These are phyloP conservation scores for Teratosphaeriaceae sp. DNA, from an alignment of 2,329 filamentous ascomycete species.

Conservation along the genomic window DNA sequence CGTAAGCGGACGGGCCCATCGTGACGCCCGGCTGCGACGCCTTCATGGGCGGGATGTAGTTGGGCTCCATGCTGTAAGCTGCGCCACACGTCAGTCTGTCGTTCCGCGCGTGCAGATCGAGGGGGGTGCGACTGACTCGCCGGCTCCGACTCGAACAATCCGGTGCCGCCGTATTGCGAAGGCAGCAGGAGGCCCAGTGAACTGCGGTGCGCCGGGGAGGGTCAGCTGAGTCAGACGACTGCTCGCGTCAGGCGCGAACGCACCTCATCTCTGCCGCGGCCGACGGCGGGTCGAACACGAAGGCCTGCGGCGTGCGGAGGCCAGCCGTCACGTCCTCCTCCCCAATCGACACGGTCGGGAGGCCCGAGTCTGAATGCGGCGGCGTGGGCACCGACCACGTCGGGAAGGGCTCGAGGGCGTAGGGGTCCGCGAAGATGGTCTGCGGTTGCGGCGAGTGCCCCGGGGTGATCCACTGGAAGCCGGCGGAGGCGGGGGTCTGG, in stretches of 20 bases:
- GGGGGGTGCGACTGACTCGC: conserved; percentile 20
- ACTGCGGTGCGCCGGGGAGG: conserved; percentile 18
- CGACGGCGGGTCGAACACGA: conserved; percentile 22
- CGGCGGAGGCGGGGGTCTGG: conserved; percentile 6
- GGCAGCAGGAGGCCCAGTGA: conserved; percentile 31
- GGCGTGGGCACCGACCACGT: conserved; percentile 28
- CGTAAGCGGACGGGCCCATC: conserved; percentile 18
- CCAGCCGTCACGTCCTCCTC: conserved; percentile 20
- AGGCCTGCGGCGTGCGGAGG: conserved; percentile 16
- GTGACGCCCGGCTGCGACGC: conserved; percentile 23
- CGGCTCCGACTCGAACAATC: conserved; percentile 23
- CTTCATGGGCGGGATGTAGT: conserved; percentile 28
- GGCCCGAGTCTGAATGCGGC: conserved; percentile 27
- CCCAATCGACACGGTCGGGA: conserved; percentile 25
- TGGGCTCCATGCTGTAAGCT: conserved; percentile 27
- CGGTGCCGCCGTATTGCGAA: conserved; percentile 26
- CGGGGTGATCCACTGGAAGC: conserved; percentile 25
- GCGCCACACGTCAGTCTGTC: conserved; percentile 4
- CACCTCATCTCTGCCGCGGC: conserved; percentile 30
- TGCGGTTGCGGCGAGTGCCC: conserved; percentile 27
- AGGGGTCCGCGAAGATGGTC: conserved; percentile 17
- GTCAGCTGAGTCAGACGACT: conserved; percentile 14
- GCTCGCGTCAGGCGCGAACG: conserved; percentile 5
- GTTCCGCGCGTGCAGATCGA: too few species aligned
- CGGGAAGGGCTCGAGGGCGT: conserved; percentile 22